Conservation (phyloP, 192 early-diverging fungal species). For the Chytriomyces hyalinus region DNA sequence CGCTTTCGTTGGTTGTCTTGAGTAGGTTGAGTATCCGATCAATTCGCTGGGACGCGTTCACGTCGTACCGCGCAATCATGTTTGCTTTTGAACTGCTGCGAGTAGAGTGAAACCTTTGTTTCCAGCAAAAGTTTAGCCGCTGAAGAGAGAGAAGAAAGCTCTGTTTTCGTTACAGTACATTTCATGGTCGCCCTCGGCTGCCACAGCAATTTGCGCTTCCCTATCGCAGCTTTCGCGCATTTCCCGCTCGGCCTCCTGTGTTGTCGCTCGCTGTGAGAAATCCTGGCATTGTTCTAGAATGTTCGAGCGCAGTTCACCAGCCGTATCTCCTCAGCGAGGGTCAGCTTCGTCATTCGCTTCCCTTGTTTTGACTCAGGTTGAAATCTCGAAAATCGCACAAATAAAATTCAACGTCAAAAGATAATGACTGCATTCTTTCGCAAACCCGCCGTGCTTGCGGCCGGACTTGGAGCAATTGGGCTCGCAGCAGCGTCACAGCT, state of each 20-base stretch:
- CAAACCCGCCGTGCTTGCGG: conserved; percentile 1
- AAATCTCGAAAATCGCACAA: not conserved
- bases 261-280: not conserved
- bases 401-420: conserved; percentile 15
- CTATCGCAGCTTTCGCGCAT: not conserved
- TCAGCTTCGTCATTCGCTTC: conserved; percentile 7
- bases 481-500: conserved; percentile 4
- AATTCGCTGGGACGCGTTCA: conserved; percentile 43
- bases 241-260: conserved; percentile 30
- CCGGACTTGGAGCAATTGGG: conserved; percentile 18
- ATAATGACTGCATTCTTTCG: not conserved
- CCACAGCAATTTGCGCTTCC: not conserved
- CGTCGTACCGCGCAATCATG: conserved; percentile 9
- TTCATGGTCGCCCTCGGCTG: not conserved
- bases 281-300: too few relatives aligned
- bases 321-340: conserved; percentile 25
- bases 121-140: not conserved
- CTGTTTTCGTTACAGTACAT: too few relatives aligned
- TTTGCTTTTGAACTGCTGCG: too few relatives aligned
- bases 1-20: conserved; percentile 51
- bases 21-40: conserved; percentile 57
- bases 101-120: too few relatives aligned
- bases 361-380: not conserved
- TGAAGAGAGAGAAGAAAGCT: not conserved
- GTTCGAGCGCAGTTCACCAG: conserved; percentile 3